Evolutionary conservation across 2,329 filamentous ascomycete species (phyloP).

Genomic region (Aspergillus hortae): DNA sequence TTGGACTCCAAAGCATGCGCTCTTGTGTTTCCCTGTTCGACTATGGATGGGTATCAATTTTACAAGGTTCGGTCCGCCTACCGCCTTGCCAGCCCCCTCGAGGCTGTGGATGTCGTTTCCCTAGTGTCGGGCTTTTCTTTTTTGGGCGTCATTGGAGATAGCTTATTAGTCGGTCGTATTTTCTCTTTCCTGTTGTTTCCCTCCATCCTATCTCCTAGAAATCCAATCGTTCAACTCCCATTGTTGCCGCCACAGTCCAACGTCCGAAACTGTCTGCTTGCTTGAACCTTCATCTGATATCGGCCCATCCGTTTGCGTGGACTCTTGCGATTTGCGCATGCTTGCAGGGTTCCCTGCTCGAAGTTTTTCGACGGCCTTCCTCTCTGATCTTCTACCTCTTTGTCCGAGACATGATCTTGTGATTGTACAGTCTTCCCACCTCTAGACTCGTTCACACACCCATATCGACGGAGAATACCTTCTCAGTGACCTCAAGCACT

Average conservation of each 20-base stretch:
- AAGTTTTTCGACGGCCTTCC: slow-evolving; percentile 14
- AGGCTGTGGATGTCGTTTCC: slow-evolving; percentile 17
- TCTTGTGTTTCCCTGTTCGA: slow-evolving; percentile 12
- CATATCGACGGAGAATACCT: slow-evolving; percentile 30
- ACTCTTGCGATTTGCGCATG: slow-evolving; percentile 30
- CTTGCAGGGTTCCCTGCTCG: slow-evolving; percentile 14
- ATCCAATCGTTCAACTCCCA: slow-evolving; percentile 14
- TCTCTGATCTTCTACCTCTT: slow-evolving; percentile 3
- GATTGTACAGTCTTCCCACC: slow-evolving; percentile 12
- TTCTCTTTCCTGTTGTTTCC: slow-evolving; percentile 9
- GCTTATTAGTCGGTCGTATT: slow-evolving; percentile 18
- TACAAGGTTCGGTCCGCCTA: slow-evolving; percentile 22
- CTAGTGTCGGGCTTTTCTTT: slow-evolving; percentile 10
- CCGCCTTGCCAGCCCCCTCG: slow-evolving; percentile 17
- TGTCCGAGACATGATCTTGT: slow-evolving; percentile 10
- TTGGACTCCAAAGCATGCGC: slow-evolving; percentile 11
- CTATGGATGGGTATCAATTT: slow-evolving; percentile 20
- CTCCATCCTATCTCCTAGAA: slow-evolving; percentile 14
- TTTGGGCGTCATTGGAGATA: slow-evolving; percentile 16
- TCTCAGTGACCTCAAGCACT: slow-evolving; percentile 24
- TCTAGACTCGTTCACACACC: slow-evolving; percentile 14
- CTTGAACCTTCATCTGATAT: slow-evolving; percentile 18
- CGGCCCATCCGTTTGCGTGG: slow-evolving; percentile 29
- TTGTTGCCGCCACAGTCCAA: slow-evolving; percentile 18
- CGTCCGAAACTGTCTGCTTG: slow-evolving; percentile 27